phyloP scores from a whole-genome alignment of 345 rosid species.

The Lumnitzera racemosa region DNA sequence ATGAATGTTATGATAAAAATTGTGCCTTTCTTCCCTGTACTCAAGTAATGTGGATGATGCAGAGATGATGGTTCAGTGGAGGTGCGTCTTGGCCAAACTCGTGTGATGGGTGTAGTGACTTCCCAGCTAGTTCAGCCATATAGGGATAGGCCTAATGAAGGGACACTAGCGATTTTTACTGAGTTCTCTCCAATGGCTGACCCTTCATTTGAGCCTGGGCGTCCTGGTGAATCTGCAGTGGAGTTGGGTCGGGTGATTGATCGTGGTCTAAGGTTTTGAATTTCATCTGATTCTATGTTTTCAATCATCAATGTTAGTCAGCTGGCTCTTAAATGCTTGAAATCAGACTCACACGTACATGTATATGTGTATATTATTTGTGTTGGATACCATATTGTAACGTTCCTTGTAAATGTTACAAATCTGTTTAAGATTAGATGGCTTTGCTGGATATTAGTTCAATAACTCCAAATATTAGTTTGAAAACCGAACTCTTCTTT shows the following conservation, averaged over 20 bases:
- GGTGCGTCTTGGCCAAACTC: slow-evolving; percentile 94
- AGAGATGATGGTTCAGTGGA: slow-evolving; percentile 94
- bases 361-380: too few relatives aligned
- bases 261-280: slow-evolving; percentile 77
- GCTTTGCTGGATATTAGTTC: too few relatives aligned
- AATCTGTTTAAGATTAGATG: too few relatives aligned
- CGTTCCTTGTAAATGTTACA: too few relatives aligned
- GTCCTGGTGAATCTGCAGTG: slow-evolving; percentile 80
- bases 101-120: slow-evolving; percentile 25
- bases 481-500: too few relatives aligned
- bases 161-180: slow-evolving; percentile 65
- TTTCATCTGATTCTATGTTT: not conserved
- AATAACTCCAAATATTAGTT: too few relatives aligned
- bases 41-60: slow-evolving; percentile 2
- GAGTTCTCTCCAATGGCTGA: slow-evolving; percentile 99
- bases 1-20: too few relatives aligned
- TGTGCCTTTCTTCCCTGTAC: too few relatives aligned
- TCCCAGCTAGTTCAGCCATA: slow-evolving; percentile 49
- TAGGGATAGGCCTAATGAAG: slow-evolving; percentile 84
- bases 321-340: too few relatives aligned
- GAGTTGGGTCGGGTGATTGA: slow-evolving; percentile 87
- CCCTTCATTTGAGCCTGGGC: slow-evolving; percentile 93
- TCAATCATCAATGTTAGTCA: too few relatives aligned
- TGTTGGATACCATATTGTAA: too few relatives aligned
- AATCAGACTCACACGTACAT: too few relatives aligned